These are phyloP conservation scores for Talaromyces sp. DNA, from an alignment of 2,329 filamentous ascomycete species.

Conservation along the genomic window DNA sequence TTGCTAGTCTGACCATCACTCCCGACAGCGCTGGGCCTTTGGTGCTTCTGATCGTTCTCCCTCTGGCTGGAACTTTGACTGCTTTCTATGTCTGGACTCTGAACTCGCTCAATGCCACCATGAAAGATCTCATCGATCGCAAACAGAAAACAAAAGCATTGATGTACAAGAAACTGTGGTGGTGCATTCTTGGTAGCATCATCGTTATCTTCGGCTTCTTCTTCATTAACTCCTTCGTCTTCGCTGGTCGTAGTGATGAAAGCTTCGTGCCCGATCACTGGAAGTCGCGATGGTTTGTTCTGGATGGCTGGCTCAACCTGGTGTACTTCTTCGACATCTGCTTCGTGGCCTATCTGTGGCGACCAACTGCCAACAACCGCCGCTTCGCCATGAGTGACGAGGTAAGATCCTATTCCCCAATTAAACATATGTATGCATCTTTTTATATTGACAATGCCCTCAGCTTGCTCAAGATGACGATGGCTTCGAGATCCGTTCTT, in stretches of 20 bases:
- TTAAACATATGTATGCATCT: not conserved
- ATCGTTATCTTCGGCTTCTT: slow-evolving; percentile 97
- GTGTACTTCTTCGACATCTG: slow-evolving; percentile 93
- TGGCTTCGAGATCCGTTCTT: slow-evolving; percentile 93
- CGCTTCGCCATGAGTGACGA: slow-evolving; percentile 99
- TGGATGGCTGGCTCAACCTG: slow-evolving; percentile 96
- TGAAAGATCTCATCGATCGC: slow-evolving; percentile 92
- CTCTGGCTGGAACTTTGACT: slow-evolving; percentile 86
- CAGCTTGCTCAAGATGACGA: slow-evolving; percentile 95
- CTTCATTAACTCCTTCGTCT: slow-evolving; percentile 96
- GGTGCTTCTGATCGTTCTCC: slow-evolving; percentile 89
- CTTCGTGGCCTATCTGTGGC: slow-evolving; percentile 94
- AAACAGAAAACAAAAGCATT: slow-evolving; percentile 90
- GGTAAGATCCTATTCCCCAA: slow-evolving; percentile 46
- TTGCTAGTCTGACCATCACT: slow-evolving; percentile 84
- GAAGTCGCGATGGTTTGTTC: slow-evolving; percentile 95
- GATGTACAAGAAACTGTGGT: slow-evolving; percentile 99
- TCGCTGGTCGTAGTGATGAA: slow-evolving; percentile 79
- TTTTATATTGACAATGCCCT: slow-evolving; percentile 31
- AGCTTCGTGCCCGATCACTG: slow-evolving; percentile 96
- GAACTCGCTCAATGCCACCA: slow-evolving; percentile 89
- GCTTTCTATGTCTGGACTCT: slow-evolving; percentile 99
- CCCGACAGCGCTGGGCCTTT: slow-evolving; percentile 88
- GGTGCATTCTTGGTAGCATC: slow-evolving; percentile 90
- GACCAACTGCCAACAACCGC: slow-evolving; percentile 93